These are phyloP conservation scores for Starmera quercuum DNA, from an alignment of 805 yeast genomes.

Conservation along the genomic window DNA sequence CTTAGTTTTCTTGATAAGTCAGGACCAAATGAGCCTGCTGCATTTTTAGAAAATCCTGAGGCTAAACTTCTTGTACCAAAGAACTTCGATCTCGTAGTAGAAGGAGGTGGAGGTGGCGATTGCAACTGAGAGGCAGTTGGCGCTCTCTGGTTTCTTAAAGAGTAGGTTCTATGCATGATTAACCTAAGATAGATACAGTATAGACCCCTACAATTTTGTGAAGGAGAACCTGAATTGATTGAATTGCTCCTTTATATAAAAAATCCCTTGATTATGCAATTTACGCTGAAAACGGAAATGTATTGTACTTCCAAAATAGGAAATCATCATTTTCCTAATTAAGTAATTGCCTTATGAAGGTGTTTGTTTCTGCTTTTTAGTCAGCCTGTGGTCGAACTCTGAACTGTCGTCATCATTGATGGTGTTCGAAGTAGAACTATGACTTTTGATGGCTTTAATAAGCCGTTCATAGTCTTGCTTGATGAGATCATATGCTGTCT, in stretches of 20 bases:
- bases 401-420: background rate
- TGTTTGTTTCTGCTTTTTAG: background rate
- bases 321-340: background rate
- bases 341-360: background rate
- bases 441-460: slow-evolving; percentile 11
- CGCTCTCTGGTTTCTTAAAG: slow-evolving; percentile 70
- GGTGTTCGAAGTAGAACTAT: background rate
- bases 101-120: slow-evolving; percentile 75
- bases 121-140: slow-evolving; percentile 79
- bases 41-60: slow-evolving; percentile 63
- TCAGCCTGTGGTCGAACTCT: no score
- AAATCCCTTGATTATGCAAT: no score
- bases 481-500: slow-evolving; percentile 63
- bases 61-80: slow-evolving; percentile 71
- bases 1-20: slow-evolving; percentile 90
- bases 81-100: slow-evolving; percentile 64
- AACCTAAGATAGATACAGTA: no score
- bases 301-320: background rate
- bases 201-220: background rate
- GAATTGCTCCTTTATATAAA: background rate
- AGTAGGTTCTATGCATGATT: slow-evolving; percentile 79
- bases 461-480: slow-evolving; percentile 67
- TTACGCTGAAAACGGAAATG: no score
- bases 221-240: background rate
- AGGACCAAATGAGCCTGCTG: slow-evolving; percentile 93